Base-by-base conservation (phyloP, 306 rosid species). In the Cicer arietinum region DNA sequence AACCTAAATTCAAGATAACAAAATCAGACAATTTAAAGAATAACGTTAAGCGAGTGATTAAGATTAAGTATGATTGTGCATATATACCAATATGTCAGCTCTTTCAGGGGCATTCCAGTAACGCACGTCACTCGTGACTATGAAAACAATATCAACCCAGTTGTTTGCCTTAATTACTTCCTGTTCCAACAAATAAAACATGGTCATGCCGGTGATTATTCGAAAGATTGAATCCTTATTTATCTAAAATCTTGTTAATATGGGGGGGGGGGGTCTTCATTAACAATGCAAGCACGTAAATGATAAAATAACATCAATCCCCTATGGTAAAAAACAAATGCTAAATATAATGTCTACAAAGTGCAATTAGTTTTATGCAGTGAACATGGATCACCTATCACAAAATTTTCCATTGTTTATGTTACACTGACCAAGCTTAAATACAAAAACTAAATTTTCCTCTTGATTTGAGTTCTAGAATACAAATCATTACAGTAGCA, bases 31-130 rank as follows among this genome's bases (percentile, higher is more conserved):
- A 25, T 2, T 54, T n/a, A 17, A 64, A 37, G 3, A 9, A 67
- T 42, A 67, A 35, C 30, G 10, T 57, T 51, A 57, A 77, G 16
- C 7, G 14, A 6, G 13, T 46, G 64, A 37, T 18, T 1, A 44
- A 17, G 63, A 35, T 25, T 3, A 45, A 17, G 73, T 20, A 42
- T 64, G 44, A 66, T 41, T 64, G 13, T 67, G 48, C 61, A 59
- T 62, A 50, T 77, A 47, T 86, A 92, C 97, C 93, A 92, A 82
- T 82, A 92, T 89, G 76, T 92, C 97, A 12, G 97, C 97, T 82
- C 79, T 79, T 88, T 88, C 93, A 22, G 97, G 88, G 64, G 97
- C 93, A 79, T 82, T 80, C 97, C 97, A 92, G 75, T 67, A 11
- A 35, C 96, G 93, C 96, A 88, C 88, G 77, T 92, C 93, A 46